A percentile compares a stretch with the other conserved stretches of the same genome.
Conservation (phyloP, 2,329 filamentous ascomycete species). For the Aspergillus neoniger region DNA sequence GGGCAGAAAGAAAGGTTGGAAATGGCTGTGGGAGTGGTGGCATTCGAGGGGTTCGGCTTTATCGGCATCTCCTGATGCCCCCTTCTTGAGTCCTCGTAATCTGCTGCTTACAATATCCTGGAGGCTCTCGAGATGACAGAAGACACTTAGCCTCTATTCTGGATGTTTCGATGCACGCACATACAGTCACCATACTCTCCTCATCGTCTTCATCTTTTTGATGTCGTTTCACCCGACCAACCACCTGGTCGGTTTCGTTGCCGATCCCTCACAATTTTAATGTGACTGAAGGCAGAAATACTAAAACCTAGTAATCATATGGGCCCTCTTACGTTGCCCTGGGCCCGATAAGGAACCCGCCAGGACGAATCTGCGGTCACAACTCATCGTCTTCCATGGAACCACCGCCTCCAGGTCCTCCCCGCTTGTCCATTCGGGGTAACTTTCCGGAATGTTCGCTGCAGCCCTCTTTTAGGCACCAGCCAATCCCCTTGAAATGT, state of each 20-base stretch:
- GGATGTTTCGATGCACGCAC: background rate
- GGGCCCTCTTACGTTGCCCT: background rate
- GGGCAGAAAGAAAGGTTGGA: slow-evolving; percentile 4
- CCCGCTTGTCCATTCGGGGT: slow-evolving; percentile 7
- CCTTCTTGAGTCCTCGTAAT: background rate
- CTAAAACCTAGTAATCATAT: background rate
- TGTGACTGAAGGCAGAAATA: background rate
- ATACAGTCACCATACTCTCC: background rate
- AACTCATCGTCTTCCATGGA: background rate
- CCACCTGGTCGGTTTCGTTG: background rate
- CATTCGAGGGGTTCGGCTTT: background rate
- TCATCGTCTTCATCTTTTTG: background rate
- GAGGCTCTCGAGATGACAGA: background rate
- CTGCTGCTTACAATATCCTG: background rate
- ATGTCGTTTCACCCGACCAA: background rate
- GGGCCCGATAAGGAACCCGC: background rate
- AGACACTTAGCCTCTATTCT: background rate
- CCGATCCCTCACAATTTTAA: background rate
- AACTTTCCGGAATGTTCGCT: slow-evolving; percentile 15
- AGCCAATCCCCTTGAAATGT: background rate
- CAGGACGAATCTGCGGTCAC: background rate
- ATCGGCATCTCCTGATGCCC: background rate
- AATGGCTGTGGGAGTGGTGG: background rate
- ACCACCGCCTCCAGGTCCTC: background rate
- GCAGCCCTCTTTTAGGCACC: slow-evolving; percentile 12